Evolutionary conservation across 305 asterid species (phyloP).

Genomic region (Vinca major): DNA sequence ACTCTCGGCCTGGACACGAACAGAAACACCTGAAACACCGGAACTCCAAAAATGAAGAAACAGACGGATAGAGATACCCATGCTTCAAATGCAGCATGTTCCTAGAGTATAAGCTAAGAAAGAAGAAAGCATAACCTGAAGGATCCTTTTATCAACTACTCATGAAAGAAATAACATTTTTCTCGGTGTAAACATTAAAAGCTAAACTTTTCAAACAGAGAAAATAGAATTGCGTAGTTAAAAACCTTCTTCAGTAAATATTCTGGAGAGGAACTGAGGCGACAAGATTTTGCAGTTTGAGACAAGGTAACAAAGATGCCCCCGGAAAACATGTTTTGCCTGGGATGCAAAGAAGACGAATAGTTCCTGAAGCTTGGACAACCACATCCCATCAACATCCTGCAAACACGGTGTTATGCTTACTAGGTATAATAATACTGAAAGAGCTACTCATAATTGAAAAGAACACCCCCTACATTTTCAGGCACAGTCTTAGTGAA

Average conservation of each 20-base stretch:
- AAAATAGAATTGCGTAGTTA: neutral
- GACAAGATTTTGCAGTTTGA: constrained; percentile 43
- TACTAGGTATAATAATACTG: constrained; percentile 13
- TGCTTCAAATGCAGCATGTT: neutral
- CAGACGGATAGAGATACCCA: neutral
- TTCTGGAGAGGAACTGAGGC: constrained; percentile 39
- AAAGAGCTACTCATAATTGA: constrained; percentile 9
- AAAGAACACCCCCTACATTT: constrained; percentile 42
- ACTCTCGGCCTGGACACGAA: constrained; percentile 54
- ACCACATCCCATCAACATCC: constrained; percentile 54
- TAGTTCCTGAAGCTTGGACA: constrained; percentile 46
- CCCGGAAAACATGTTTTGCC: constrained; percentile 41
- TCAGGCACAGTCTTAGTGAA: constrained; percentile 37
- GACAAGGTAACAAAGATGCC: constrained; percentile 47
- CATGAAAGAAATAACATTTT: neutral
- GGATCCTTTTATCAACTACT: neutral
- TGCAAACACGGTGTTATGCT: constrained; percentile 25
- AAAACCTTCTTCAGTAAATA: constrained; percentile 71
- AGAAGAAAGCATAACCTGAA: neutral
- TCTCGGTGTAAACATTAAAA: neutral
- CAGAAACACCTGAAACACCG: constrained; percentile 44
- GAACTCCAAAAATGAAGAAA: constrained; percentile 13
- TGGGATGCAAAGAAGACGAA: constrained; percentile 61
- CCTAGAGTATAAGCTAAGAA: neutral
- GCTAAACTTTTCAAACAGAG: neutral